Evolutionary conservation across 306 rosid species (phyloP), one percentile per base, ranked within the genome.

Genomic region (Quercus alba): DNA sequence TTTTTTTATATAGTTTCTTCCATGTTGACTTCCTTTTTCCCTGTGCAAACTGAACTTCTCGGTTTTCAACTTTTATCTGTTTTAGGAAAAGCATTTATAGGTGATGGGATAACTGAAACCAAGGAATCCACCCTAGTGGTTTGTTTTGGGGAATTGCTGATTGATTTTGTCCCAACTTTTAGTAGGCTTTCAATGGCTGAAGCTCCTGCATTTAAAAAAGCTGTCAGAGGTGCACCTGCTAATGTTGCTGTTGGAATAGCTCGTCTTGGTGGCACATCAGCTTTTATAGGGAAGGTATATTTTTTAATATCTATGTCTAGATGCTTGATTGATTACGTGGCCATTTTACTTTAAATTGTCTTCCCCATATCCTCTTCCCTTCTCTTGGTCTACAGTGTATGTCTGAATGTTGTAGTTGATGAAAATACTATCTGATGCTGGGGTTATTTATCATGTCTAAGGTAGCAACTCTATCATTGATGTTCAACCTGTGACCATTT

Each of bases 191-290:
- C 99, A 76, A 84, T 95, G 91, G 94, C 98, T 38, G 98, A 93
- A 70, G 88, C 96, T 46, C 93, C 98, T 80, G 99, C 96, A 3
- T 93, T 93, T 82, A 87, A 95, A 79, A 95, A 95, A 84, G 99
- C 99, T 81, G 88, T 96, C 12, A 94, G 98, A 26, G 98, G 98
- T 72, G 98, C 97, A 75, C 97, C 97, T 80, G 99, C 99, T 25
- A 93, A 93, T 84, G 99, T 94, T 83, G 93, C 99, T n/a, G 99
- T 94, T 62, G 99, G 95, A 75, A 89, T 93, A 85, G 82, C 99
- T 56, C 88, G 97, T 56, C 90, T 94, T 38, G 99, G 99, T 70
- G 97, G 99, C 74, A 91, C 95, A 59, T 84, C 99, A 1, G 99
- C 99, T 80, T 93, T 94, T 79, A 91, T 91, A 51, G 99, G 99